Base-by-base conservation (phyloP, 2,329 filamentous ascomycete genomes). In the Aspergillus sp. region DNA sequence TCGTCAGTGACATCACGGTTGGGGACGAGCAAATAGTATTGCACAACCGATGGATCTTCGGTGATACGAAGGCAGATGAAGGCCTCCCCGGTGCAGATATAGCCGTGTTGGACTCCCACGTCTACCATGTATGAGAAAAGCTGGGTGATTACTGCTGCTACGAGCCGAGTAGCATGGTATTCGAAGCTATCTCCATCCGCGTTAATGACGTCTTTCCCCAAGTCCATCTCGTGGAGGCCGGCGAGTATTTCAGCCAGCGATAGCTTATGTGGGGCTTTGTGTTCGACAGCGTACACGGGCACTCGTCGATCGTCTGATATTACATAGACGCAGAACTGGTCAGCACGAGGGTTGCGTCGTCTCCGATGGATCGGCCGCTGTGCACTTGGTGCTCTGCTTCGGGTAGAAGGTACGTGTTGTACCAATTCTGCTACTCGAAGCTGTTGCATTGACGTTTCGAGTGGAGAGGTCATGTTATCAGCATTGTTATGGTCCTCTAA, bases 121-220 rank as follows among this genome's bases (percentile, higher is more conserved):
- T 60, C 57, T 8, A 67, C 49, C 70, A 74, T 75, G 42, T 73
- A 71, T 30, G 64, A 71, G 57, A 72, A 75, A 41, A 73, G 62
- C 39, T 73, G 63, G 54, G 67, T 71, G 49, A 68, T 60, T 4
- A 69, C 66, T 23, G 66, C 68, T n/a, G 70, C 54, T 5, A 71
- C 64, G 10, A 73, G 66, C 32, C 58, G 19, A 19, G 61, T 69
- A 8, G 68, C 60, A 63, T 70, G 55, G 59, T 66, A 69, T 52
- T 70, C 63, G 62, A 70, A 69, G 32, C 62, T 67, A 17, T 70
- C 62, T 1, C 61, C 66, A 27, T 72, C 64, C 48, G 68, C 52
- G 38, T 66, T 21, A 48, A 74, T 69, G 13, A 72, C 54, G 58
- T 71, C 66, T 13, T 60, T 61, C n/a, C 41, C 64, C 42, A 67